phyloP scores from a whole-genome alignment of 495 filamentous ascomycete genomes.

The Glonium stellatum region DNA sequence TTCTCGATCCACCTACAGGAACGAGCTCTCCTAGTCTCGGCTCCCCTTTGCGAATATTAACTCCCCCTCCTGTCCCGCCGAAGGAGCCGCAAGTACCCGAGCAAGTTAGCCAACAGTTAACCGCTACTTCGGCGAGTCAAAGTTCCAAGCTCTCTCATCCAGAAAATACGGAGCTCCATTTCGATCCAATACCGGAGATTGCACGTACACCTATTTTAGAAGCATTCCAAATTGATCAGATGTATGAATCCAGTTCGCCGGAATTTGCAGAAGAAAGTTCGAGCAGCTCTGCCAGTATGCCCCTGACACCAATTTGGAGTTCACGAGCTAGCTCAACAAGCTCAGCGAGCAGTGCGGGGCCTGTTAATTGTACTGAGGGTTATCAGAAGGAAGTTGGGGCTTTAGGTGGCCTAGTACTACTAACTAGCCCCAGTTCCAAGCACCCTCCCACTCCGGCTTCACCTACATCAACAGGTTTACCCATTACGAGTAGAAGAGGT shows the following conservation, averaged over 20 bases:
- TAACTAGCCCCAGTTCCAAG: neutral
- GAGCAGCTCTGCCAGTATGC: neutral
- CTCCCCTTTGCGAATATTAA: neutral
- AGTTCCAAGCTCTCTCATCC: neutral
- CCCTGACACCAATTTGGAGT: neutral
- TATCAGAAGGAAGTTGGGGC: neutral
- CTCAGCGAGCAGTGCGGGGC: neutral
- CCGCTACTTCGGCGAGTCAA: neutral
- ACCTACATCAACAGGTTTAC: neutral
- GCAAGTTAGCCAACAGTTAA: neutral
- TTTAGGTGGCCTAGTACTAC: neutral
- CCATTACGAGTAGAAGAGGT: neutral
- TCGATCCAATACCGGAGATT: neutral
- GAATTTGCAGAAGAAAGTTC: neutral
- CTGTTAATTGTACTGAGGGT: neutral
- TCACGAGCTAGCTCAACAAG: neutral
- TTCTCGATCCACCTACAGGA: constrained; percentile 12
- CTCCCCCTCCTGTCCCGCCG: neutral
- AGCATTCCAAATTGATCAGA: neutral
- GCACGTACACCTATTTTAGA: neutral
- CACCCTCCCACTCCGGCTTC: neutral
- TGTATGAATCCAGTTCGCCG: neutral
- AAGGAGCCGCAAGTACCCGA: neutral
- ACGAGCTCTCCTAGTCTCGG: neutral
- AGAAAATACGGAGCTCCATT: neutral